Base-by-base conservation (phyloP, 768 basidiomycete genomes). In the Galerina marginata region DNA sequence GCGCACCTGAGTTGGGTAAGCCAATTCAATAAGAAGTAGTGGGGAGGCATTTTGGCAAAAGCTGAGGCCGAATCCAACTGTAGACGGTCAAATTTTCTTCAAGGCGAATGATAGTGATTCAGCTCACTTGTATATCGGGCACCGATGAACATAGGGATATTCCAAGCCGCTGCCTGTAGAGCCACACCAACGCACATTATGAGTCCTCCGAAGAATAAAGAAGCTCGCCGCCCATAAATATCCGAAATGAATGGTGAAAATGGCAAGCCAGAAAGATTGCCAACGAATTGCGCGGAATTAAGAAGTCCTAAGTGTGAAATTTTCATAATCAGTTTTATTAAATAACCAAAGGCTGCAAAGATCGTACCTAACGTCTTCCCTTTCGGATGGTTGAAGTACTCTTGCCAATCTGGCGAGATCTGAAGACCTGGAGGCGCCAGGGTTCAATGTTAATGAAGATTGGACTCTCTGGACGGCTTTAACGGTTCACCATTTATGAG, bases 171-270 rank as follows among this genome's bases (percentile, higher is more conserved):
- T 14, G 82, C 71, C 67, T 90, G 89, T 9, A 85, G 63, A 1
- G 79, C 81, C 20, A 88, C 85, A 3, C 89, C 90, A 20, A 80
- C 80, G 10, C 90, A 74, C 86, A 89, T 88, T 67, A 91, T 74
- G 25, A 82, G 25, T 7, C 84, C 81, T 14, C 89, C 89, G 40
- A 86, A 67, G 67, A 88, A 83, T 49, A 91, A 71, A 2, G 85
- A 80, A 11, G 75, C 75, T 38, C 87, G 79, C 58, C 89, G 83
- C n/a, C 89, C 89, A 42, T 86, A 72, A 11, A 71, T 68, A 68
- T 92, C 90, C 14, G 88, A 85, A 38, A 80, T 73, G 54, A 78
- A 80, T 1, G 89, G 87, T 1, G 87, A 80, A 53, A 90, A 76
- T 2, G 88, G 89, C 4, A 88, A 77, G 3, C 81, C 85, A 82